Evolutionary conservation across 768 basidiomycete species (phyloP).

Genomic region (Butyriboletus loyo): DNA sequence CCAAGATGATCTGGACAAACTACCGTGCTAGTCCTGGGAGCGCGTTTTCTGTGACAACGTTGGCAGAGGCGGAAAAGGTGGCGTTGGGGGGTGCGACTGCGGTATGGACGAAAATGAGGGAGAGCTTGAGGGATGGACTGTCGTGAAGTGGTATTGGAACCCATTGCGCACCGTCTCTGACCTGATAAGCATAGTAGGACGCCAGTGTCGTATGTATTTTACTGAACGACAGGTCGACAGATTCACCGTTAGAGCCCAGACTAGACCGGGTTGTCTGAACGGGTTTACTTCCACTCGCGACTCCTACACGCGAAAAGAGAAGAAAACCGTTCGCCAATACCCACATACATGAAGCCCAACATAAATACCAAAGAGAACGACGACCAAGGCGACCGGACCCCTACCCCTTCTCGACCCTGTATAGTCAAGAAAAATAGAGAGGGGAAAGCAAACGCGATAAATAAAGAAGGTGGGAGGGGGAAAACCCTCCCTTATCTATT

Average conservation of each 20-base stretch:
- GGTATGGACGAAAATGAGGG: constrained; percentile 50
- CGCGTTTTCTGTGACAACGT: constrained; percentile 39
- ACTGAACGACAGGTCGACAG: not conserved
- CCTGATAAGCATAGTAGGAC: not conserved
- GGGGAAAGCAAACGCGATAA: not conserved
- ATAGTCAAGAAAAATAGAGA: not conserved
- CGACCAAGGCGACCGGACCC: too few species aligned
- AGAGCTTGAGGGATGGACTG: constrained; percentile 38
- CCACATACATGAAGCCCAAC: too few species aligned
- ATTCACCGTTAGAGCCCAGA: not conserved
- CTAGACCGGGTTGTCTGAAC: not conserved
- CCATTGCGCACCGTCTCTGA: not conserved
- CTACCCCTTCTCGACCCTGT: too few species aligned
- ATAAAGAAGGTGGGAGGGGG: not conserved
- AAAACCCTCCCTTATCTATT: not conserved
- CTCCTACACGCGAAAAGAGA: too few species aligned
- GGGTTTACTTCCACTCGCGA: not conserved
- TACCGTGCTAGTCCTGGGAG: constrained; percentile 15
- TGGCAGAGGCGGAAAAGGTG: constrained; percentile 46
- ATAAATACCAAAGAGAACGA: too few species aligned
- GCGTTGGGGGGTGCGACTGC: constrained; percentile 44
- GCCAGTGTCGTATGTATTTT: not conserved
- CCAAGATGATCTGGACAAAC: constrained; percentile 28
- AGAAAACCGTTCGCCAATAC: too few species aligned
- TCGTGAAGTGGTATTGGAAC: constrained; percentile 18